Evolutionary conservation across 2,329 filamentous ascomycete species (phyloP), one percentile per base, ranked within the genome.

Genomic region (Cadophora luteo-olivacea): DNA sequence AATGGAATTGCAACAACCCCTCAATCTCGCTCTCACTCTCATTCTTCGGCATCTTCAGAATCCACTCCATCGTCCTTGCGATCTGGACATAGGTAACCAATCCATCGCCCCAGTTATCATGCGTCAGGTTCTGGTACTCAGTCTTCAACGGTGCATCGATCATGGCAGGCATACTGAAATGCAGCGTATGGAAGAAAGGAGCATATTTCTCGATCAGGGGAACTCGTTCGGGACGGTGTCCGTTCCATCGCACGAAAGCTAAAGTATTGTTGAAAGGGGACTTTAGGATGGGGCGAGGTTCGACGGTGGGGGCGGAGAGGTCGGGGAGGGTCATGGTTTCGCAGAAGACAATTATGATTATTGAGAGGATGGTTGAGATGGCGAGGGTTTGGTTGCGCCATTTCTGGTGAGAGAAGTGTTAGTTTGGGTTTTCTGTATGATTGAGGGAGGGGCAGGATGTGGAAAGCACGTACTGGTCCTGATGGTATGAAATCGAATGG

Each of bases 1-100:
- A 79, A 64, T 79, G 77, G 68, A 74, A 78, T 68, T 75, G 78
- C 16, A 78, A 69, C 6, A 79, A 61, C 3, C 77, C 77, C n/a
- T 72, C 70, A 29, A 79, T 75, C 7, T 77, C 75, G 16, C 75
- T 65, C 36, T 74, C 62, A 19, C 64, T 29, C 9, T 38, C 63
- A 25, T 66, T 58, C 25, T 16, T 22, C 4, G 64, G 63, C 19
- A 69, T 68, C 54, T 79, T 74, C 4, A 79, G 70, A n/a, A 78
- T 70, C 19, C 77, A 70, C 55, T 75, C 70, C 77, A 79, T 79
- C 1, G 76, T 78, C 38, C 71, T 73, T 5, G 75, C 73, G 4
- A 79, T 71, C 48, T 70, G 72, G 72, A 77, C 19, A 72, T 70
- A 67, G 52, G 70, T 55, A 62, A 73, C 41, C 24, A 54, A 66